Conservation (phyloP, 1,284 basidiomycete genomes). For the Malassezia sp. region DNA sequence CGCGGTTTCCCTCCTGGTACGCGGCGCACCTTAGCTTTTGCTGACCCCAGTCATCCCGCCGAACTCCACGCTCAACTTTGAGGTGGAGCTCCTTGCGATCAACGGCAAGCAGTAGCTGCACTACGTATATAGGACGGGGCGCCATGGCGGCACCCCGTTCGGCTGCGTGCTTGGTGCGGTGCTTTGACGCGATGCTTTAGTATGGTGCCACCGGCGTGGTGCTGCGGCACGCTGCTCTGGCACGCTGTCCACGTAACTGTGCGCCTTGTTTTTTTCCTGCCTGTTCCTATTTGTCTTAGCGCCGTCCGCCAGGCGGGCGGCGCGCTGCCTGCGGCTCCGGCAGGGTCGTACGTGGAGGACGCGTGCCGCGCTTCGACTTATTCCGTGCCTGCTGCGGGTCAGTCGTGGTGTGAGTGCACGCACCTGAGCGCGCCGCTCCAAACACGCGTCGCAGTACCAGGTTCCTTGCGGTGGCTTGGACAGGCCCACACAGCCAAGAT, state of each 20-base stretch:
- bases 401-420: too few relatives aligned
- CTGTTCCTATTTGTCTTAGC: too few relatives aligned
- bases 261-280: too few relatives aligned
- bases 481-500: slow-evolving; percentile 60
- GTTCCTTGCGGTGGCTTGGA: slow-evolving; percentile 56
- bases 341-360: background rate
- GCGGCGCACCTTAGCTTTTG: background rate
- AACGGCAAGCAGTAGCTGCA: slow-evolving; percentile 29
- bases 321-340: background rate
- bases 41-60: slow-evolving; percentile 46
- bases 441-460: slow-evolving; percentile 58
- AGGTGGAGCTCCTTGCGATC: slow-evolving; percentile 49
- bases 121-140: too few relatives aligned
- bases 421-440: slow-evolving; percentile 28
- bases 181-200: too few relatives aligned
- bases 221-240: too few relatives aligned
- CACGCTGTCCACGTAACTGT: too few relatives aligned
- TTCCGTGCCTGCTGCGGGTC: slow-evolving; percentile 10
- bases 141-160: too few relatives aligned
- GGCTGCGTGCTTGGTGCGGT: too few relatives aligned
- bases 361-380: slow-evolving; percentile 10
- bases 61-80: slow-evolving; percentile 34
- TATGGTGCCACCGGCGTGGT: too few relatives aligned
- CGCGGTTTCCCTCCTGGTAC: slow-evolving; percentile 18
- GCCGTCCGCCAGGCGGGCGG: background rate